A percentile compares a stretch with the other conserved stretches of the same genome.
phyloP scores from a whole-genome alignment of 257 asterid species.

The Nicotiana tomentosiformis region DNA sequence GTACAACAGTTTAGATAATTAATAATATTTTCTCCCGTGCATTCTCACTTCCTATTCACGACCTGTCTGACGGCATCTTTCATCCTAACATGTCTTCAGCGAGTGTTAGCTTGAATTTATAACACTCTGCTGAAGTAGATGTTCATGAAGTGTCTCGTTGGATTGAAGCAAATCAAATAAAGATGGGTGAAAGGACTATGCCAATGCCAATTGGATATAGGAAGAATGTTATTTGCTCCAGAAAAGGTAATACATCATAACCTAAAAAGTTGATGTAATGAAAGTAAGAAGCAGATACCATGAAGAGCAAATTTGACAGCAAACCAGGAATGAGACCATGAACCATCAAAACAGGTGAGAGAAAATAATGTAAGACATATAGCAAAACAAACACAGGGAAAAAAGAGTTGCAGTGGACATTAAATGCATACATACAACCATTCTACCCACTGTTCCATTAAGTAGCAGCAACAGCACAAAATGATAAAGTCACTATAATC shows the following conservation, averaged over 20 bases:
- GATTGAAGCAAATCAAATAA: slow-evolving; percentile 80
- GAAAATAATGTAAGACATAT: slow-evolving; percentile 79
- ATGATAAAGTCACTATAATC: too few relatives aligned
- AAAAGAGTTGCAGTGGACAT: slow-evolving; percentile 99
- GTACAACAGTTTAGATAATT: too few relatives aligned
- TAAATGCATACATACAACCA: slow-evolving; percentile 95
- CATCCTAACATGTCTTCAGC: slow-evolving; percentile 8
- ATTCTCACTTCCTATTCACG: neutral
- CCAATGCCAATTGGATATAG: too few relatives aligned
- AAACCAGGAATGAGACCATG: slow-evolving; percentile 87
- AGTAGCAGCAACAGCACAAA: too few relatives aligned
- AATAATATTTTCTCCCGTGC: too few relatives aligned
- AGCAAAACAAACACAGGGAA: slow-evolving; percentile 89
- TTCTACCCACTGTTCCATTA: slow-evolving; percentile 86
- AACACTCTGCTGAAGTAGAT: slow-evolving; percentile 66
- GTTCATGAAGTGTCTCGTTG: slow-evolving; percentile 87
- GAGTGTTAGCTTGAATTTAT: slow-evolving; percentile 30
- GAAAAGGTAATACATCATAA: slow-evolving; percentile 83
- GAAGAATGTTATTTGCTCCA: slow-evolving; percentile 69
- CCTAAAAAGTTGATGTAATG: slow-evolving; percentile 93
- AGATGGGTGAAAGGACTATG: slow-evolving; percentile 75
- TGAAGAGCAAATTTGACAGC: slow-evolving; percentile 88
- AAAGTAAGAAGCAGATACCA: slow-evolving; percentile 73
- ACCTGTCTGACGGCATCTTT: neutral
- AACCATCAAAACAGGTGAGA: slow-evolving; percentile 87